A percentile compares a stretch with the other conserved stretches of the same genome.
Conservation (phyloP, 805 yeast species). For the Lipomyces mesembrius region DNA sequence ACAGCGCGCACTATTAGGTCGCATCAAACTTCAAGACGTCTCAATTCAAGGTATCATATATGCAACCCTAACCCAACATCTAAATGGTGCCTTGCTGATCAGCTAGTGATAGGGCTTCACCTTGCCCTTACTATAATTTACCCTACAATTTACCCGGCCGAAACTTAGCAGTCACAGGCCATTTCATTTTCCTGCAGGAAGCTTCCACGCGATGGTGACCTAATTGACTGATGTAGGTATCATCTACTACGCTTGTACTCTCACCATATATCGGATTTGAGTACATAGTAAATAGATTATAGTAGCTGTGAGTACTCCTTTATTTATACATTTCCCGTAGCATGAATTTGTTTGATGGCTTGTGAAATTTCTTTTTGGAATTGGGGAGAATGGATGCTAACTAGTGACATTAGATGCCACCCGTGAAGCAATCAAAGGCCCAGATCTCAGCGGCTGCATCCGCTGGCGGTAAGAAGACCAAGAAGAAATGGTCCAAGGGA, state of each 20-base stretch:
- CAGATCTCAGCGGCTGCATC: constrained; percentile 31
- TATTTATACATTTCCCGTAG: background rate
- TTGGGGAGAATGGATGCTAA: background rate
- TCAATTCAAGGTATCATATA: too few relatives aligned
- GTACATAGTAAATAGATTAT: background rate
- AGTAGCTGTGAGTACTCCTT: background rate
- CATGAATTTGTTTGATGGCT: background rate
- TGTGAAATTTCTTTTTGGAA: background rate
- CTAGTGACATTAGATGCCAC: constrained; percentile 31
- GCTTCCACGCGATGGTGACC: too few relatives aligned
- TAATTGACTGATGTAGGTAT: too few relatives aligned
- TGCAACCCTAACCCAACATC: too few relatives aligned
- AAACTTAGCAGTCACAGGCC: background rate
- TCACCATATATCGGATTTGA: background rate
- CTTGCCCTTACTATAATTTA: background rate
- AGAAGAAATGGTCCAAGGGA: constrained; percentile 99
- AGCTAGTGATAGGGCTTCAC: background rate
- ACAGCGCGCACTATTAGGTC: background rate
- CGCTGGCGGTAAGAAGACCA: constrained; percentile 46
- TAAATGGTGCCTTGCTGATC: too few relatives aligned
- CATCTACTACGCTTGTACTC: background rate
- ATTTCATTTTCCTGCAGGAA: too few relatives aligned
- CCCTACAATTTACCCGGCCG: background rate
- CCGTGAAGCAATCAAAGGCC: constrained; percentile 31
- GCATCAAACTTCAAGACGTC: too few relatives aligned